Conservation (phyloP, 1,284 basidiomycete genomes). For the Papiliotrema laurentii region DNA sequence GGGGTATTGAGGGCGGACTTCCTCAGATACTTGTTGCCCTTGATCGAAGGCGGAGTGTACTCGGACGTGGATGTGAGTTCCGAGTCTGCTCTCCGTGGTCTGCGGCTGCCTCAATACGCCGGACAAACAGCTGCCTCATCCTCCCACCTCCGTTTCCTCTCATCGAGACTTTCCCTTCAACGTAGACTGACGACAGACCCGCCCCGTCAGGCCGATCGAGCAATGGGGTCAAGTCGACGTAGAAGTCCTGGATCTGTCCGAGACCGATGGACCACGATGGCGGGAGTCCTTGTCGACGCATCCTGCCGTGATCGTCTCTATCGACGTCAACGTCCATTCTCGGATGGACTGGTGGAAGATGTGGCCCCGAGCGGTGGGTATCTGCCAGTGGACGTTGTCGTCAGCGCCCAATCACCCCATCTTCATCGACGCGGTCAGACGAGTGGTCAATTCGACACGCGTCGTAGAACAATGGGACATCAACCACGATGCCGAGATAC, state of each 20-base stretch:
- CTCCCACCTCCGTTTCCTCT: no score
- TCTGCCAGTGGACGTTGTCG: conserved; percentile 48
- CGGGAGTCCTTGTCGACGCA: conserved; percentile 15
- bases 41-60: conserved; percentile 49
- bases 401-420: conserved; percentile 46
- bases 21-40: conserved; percentile 45
- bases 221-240: conserved; percentile 35
- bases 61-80: conserved; percentile 45
- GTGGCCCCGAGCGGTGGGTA: conserved; percentile 42
- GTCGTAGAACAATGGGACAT: conserved; percentile 29
- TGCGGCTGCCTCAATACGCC: no score
- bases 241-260: conserved; percentile 24
- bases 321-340: conserved; percentile 47
- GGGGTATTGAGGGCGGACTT: conserved; percentile 48
- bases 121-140: no score
- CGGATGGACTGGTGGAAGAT: conserved; percentile 19
- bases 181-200: conserved; percentile 20
- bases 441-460: conserved; percentile 39
- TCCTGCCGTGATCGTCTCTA: conserved; percentile 42
- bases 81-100: background rate
- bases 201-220: conserved; percentile 31
- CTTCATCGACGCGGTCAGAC: conserved; percentile 41
- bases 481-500: conserved; percentile 14
- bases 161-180: no score
- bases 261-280: conserved; percentile 30